Evolutionary conservation across 2,329 filamentous ascomycete species (phyloP).

Genomic region (Thielaviopsis populi): DNA sequence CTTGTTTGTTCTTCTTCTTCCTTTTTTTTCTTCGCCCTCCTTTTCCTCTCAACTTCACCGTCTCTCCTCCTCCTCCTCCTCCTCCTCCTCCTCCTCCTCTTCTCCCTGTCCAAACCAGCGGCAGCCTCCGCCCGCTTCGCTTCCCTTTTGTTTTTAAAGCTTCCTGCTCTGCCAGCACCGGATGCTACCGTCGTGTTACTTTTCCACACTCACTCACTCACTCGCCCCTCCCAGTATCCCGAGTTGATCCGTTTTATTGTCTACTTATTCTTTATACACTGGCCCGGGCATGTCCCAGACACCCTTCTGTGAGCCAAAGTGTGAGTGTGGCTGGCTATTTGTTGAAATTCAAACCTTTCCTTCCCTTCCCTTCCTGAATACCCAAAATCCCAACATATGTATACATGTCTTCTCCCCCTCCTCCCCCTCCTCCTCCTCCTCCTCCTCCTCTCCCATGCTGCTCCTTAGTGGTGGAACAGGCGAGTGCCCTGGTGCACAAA

Average conservation of each 20-base stretch:
- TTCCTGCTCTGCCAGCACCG: not conserved
- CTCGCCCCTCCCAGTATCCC: not conserved
- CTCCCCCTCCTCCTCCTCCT: not conserved
- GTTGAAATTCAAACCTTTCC: slow-evolving; percentile 11
- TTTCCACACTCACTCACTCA: not conserved
- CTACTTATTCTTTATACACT: slow-evolving; percentile 8
- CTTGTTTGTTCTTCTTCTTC: not conserved
- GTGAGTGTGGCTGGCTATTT: slow-evolving; percentile 1
- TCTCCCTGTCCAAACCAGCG: not conserved
- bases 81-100: not conserved
- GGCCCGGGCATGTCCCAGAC: not conserved
- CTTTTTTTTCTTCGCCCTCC: not conserved
- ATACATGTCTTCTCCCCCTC: not conserved
- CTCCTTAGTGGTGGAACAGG: slow-evolving; percentile 76
- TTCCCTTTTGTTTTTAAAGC: not conserved
- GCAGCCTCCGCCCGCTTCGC: not conserved
- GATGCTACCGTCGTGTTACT: not conserved
- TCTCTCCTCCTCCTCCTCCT: not conserved
- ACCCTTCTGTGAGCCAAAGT: slow-evolving; percentile 3
- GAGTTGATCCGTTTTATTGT: slow-evolving; percentile 13
- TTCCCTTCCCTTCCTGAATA: not conserved
- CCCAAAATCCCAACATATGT: not conserved
- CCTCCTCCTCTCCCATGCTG: not conserved
- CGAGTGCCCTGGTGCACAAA: slow-evolving; percentile 92
- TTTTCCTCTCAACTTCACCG: not conserved